A percentile compares a stretch with the other conserved stretches of the same genome.
These are phyloP conservation scores for Iberis pinnata DNA, from an alignment of 345 rosid genomes.

Conservation along the genomic window DNA sequence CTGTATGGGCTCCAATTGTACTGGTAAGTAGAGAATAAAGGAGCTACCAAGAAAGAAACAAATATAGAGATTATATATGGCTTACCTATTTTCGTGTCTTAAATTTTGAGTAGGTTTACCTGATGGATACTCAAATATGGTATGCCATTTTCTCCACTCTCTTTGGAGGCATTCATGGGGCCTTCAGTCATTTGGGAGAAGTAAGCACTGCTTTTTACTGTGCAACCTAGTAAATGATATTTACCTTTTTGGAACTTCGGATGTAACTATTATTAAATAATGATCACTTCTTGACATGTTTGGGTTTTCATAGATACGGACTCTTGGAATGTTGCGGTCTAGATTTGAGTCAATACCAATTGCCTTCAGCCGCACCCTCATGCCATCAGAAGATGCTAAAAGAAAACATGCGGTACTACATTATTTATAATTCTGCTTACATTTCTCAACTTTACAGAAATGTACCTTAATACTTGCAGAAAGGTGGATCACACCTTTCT, in stretches of 20 bases:
- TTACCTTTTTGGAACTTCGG: too few species aligned
- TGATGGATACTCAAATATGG: constrained; percentile 96
- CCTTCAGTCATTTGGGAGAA: constrained; percentile 95
- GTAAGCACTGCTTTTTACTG: constrained; percentile 42
- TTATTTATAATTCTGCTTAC: neutral
- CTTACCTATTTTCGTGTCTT: constrained; percentile 8
- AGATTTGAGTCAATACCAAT: constrained; percentile 73
- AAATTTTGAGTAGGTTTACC: constrained; percentile 53
- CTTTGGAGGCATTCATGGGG: constrained; percentile 91
- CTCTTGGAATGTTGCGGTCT: constrained; percentile 91
- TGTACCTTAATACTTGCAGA: too few species aligned
- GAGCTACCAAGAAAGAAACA: constrained; percentile 6
- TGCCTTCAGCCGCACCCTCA: constrained; percentile 58
- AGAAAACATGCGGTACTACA: constrained; percentile 33
- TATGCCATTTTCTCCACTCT: constrained; percentile 86
- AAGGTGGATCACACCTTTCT: neutral
- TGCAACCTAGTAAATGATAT: too few species aligned
- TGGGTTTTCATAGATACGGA: constrained; percentile 57
- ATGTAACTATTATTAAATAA: neutral
- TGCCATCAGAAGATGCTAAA: constrained; percentile 42
- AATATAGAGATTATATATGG: neutral
- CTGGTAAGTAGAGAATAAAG: constrained; percentile 49
- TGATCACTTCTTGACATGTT: constrained; percentile 17
- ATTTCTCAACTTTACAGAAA: neutral
- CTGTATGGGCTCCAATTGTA: constrained; percentile 84